Conservation (phyloP, 2,329 filamentous ascomycete species). For the Albifimbria verrucaria region DNA sequence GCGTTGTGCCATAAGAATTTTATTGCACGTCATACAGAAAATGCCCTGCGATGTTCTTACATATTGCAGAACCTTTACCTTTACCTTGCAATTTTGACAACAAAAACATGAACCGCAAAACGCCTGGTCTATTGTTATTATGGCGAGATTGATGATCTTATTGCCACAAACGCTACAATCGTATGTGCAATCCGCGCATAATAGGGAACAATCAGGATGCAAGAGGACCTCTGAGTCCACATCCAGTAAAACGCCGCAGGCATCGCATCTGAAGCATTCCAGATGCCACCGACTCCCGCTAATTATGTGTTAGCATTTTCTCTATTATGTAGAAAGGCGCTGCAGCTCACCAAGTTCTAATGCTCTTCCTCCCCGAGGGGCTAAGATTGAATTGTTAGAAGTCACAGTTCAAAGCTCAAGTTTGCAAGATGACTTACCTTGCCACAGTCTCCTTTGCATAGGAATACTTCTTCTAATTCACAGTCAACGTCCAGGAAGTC, state of each 20-base stretch:
- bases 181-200: slow-evolving; percentile 99
- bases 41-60: slow-evolving; percentile 97
- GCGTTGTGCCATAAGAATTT: slow-evolving; percentile 89
- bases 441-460: slow-evolving; percentile 91
- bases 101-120: slow-evolving; percentile 97
- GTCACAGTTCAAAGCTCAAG: background rate
- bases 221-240: slow-evolving; percentile 96
- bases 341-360: slow-evolving; percentile 83
- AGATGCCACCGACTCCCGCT: slow-evolving; percentile 98
- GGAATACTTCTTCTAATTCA: slow-evolving; percentile 80
- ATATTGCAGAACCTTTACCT: slow-evolving; percentile 98
- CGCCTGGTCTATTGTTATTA: slow-evolving; percentile 94
- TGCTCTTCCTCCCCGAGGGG: slow-evolving; percentile 96
- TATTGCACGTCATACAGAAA: slow-evolving; percentile 98
- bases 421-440: slow-evolving; percentile 58
- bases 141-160: slow-evolving; percentile 97
- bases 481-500: slow-evolving; percentile 63
- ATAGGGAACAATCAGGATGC: slow-evolving; percentile 93
- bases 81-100: slow-evolving; percentile 96
- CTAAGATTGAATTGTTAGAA: slow-evolving; percentile 31
- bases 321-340: slow-evolving; percentile 4
- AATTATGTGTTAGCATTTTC: slow-evolving; percentile 32
- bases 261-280: slow-evolving; percentile 97
- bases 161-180: slow-evolving; percentile 95
- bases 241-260: slow-evolving; percentile 90